Conservation (phyloP, 768 basidiomycete species). For the Mycena galericulata region DNA sequence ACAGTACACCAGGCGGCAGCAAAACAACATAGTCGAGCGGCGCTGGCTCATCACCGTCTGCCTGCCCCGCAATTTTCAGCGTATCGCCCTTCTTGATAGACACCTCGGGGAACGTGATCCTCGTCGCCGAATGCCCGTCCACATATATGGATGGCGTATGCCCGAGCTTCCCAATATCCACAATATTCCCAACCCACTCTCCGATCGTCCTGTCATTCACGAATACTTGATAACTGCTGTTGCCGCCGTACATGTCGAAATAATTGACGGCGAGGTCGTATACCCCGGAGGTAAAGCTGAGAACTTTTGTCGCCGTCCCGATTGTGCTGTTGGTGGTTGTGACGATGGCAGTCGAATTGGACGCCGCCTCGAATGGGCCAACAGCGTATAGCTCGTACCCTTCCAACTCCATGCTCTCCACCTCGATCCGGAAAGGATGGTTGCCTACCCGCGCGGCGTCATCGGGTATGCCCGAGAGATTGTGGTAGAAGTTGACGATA, state of each 20-base stretch:
- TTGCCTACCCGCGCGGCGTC: conserved; percentile 29
- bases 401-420: conserved; percentile 29
- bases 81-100: conserved; percentile 27
- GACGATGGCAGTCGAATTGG: conserved; percentile 28
- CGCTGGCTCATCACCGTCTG: conserved; percentile 32
- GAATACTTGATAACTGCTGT: conserved; percentile 26
- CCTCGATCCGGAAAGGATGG: conserved; percentile 33
- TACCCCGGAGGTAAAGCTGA: conserved; percentile 32
- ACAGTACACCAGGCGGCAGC: conserved; percentile 31
- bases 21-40: conserved; percentile 34
- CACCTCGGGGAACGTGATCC: conserved; percentile 31
- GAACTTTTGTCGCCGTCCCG: conserved; percentile 30
- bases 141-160: conserved; percentile 32
- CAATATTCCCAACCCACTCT: conserved; percentile 31
- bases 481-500: conserved; percentile 31
- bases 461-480: conserved; percentile 32
- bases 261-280: conserved; percentile 33
- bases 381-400: conserved; percentile 32
- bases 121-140: conserved; percentile 34
- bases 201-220: conserved; percentile 25
- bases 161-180: conserved; percentile 33
- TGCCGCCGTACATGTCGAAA: conserved; percentile 33
- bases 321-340: conserved; percentile 27
- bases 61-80: conserved; percentile 32
- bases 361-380: conserved; percentile 34